Evolutionary conservation across 306 rosid species (phyloP), one percentile per base, ranked within the genome.

Genomic region (Acacia crassicarpa): DNA sequence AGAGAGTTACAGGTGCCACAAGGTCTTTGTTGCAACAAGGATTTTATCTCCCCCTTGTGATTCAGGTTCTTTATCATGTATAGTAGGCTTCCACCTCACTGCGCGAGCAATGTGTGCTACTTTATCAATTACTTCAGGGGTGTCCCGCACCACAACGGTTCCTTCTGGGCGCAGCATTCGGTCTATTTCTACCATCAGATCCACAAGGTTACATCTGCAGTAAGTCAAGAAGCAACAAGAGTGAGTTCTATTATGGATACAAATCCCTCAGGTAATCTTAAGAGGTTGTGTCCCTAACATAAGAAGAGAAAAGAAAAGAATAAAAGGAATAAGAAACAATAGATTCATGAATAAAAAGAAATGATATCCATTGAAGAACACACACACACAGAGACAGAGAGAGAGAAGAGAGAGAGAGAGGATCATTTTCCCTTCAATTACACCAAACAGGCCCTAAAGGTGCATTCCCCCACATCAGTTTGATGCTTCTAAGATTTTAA

Each of bases 131-230:
- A 91, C 91, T 80, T 95, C 95, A 16, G 97, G 94, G 44, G 91
- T 49, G 84, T 91, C 98, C 77, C 97, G 89, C 22, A 95, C 72
- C 80, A 95, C 87, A 66, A 93, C 82, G 0, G 94, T 91, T 87
- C 97, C 99, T 85, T 92, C 94, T 0, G 99, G 99, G 10, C 99
- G 95, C 84, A 95, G 73, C 41, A 95, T 88, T 43, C 98, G 92
- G 80, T 95, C 99, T 77, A 95, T 92, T 85, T 95, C 99, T 43
- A 91, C 98, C 94, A 95, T 86, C 86, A 95, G 88, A 83, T 95
- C 99, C 77, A 93, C 93, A 46, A 95, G 89, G 86, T 80, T 87
- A 86, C 99, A 95, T 87, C 98, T 95, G 81, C 83, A 53, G 58
- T 56, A 83, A 67, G 69, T 77, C 56, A 75, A 49, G 79, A 78